phyloP scores from a whole-genome alignment of 1,284 basidiomycete genomes.

The Calocybe gambosa region DNA sequence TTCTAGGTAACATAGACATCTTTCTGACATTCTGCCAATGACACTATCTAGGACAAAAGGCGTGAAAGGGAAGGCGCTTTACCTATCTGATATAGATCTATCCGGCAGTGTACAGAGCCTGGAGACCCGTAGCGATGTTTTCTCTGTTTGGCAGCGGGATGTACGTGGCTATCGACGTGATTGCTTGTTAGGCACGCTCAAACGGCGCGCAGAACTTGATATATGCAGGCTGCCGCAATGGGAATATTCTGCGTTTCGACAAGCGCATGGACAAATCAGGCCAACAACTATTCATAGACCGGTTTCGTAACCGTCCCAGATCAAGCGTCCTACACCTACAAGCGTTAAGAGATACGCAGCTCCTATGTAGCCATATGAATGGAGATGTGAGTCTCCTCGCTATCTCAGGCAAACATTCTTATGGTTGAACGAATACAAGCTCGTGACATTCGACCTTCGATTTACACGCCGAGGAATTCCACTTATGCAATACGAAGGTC shows the following conservation, averaged over 20 bases:
- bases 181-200: slow-evolving; percentile 3
- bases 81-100: slow-evolving; percentile 45
- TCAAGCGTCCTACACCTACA: slow-evolving; percentile 49
- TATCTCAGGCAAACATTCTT: slow-evolving; percentile 5
- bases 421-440: slow-evolving; percentile 28
- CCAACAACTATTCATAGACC: slow-evolving; percentile 35
- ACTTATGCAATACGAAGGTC: slow-evolving; percentile 43
- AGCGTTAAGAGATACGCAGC: slow-evolving; percentile 40
- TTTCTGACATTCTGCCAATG: neutral
- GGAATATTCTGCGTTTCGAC: slow-evolving; percentile 55
- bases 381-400: slow-evolving; percentile 43
- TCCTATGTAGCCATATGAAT: slow-evolving; percentile 54
- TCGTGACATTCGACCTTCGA: slow-evolving; percentile 62
- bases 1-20: slow-evolving; percentile 39
- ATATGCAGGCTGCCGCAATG: slow-evolving; percentile 60
- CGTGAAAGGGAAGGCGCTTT: slow-evolving; percentile 41
- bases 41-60: slow-evolving; percentile 29
- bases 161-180: slow-evolving; percentile 26
- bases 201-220: slow-evolving; percentile 37
- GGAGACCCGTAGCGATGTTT: slow-evolving; percentile 54
- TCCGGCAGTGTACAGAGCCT: slow-evolving; percentile 30
- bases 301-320: slow-evolving; percentile 24
- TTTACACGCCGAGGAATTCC: slow-evolving; percentile 40
- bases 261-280: slow-evolving; percentile 36
- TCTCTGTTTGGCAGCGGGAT: slow-evolving; percentile 44